Percentiles rank a stretch among this genome's conserved stretches.
Evolutionary conservation across 768 basidiomycete species (phyloP).

Genomic region (Nidula microcarpa): DNA sequence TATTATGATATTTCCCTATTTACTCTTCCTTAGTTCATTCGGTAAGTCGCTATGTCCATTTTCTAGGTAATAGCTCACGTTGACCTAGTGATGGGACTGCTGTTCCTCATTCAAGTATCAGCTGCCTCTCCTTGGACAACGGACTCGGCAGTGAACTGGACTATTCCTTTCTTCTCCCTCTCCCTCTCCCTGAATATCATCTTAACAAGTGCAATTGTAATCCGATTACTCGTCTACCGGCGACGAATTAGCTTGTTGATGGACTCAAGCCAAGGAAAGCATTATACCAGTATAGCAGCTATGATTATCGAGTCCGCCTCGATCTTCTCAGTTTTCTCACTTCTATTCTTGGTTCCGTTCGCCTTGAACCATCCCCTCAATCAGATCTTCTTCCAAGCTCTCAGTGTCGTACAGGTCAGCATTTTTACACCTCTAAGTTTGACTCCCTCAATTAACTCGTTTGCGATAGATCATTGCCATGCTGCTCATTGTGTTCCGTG

Average conservation of each 20-base stretch:
- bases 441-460: neutral
- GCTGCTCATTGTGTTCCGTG: conserved; percentile 9
- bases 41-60: conserved; percentile 3
- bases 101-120: conserved; percentile 3
- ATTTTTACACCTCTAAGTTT: neutral
- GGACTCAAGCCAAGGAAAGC: conserved; percentile 5
- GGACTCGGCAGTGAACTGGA: no score
- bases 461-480: conserved; percentile 6
- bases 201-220: conserved; percentile 11
- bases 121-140: neutral
- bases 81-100: conserved; percentile 3
- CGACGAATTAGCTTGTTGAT: conserved; percentile 4
- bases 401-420: conserved; percentile 10
- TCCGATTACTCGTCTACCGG: conserved; percentile 10
- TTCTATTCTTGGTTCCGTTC: conserved; percentile 8
- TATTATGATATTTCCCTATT: conserved; percentile 1
- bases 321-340: conserved; percentile 6
- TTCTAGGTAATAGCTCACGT: neutral
- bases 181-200: conserved; percentile 8
- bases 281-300: conserved; percentile 11
- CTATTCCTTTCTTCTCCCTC: neutral
- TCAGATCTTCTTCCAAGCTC: conserved; percentile 5
- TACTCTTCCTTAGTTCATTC: conserved; percentile 6
- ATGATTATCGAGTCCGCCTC: conserved; percentile 15
- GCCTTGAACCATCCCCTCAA: conserved; percentile 6